Percentiles rank a stretch among this genome's conserved stretches.
Evolutionary conservation across 306 rosid genomes (phyloP).

Genomic region (Fragaria nilgerrensis): DNA sequence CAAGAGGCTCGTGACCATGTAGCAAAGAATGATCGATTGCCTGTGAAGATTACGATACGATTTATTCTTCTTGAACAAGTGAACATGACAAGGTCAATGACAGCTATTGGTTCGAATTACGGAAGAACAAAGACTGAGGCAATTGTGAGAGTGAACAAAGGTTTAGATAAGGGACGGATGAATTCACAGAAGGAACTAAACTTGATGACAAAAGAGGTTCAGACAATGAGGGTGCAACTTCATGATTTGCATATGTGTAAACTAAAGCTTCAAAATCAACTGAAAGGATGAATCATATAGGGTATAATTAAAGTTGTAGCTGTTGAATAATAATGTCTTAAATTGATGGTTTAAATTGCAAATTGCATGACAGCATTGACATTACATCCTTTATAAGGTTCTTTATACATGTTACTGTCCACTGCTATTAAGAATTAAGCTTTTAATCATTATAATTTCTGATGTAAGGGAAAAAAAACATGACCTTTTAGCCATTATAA

Average conservation of each 20-base stretch:
- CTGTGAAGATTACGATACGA: slow-evolving; percentile 34
- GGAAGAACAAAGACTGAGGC: slow-evolving; percentile 39
- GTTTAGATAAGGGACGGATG: slow-evolving; percentile 32
- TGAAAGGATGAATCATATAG: slow-evolving; percentile 39
- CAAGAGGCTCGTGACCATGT: slow-evolving; percentile 62
- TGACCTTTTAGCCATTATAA: background rate
- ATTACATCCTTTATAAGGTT: background rate
- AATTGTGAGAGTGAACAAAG: slow-evolving; percentile 34
- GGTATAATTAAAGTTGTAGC: slow-evolving; percentile 4
- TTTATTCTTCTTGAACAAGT: slow-evolving; percentile 65
- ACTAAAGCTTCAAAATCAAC: slow-evolving; percentile 53
- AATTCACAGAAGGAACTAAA: slow-evolving; percentile 45
- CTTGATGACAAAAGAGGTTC: slow-evolving; percentile 59
- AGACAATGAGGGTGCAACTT: slow-evolving; percentile 57
- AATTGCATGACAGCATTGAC: slow-evolving; percentile 3
- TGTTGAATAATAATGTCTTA: background rate
- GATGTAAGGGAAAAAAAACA: background rate
- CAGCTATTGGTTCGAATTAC: slow-evolving; percentile 30
- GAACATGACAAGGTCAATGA: slow-evolving; percentile 39
- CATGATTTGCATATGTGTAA: slow-evolving; percentile 59
- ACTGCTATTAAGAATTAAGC: background rate
- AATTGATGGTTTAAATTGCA: background rate
- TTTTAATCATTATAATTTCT: background rate
- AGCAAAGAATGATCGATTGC: slow-evolving; percentile 64
- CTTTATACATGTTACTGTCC: background rate